Percentiles rank a stretch among this genome's conserved stretches.
phyloP scores from a whole-genome alignment of 2,329 filamentous ascomycete genomes.

The Lasiodiplodia gonubiensis region DNA sequence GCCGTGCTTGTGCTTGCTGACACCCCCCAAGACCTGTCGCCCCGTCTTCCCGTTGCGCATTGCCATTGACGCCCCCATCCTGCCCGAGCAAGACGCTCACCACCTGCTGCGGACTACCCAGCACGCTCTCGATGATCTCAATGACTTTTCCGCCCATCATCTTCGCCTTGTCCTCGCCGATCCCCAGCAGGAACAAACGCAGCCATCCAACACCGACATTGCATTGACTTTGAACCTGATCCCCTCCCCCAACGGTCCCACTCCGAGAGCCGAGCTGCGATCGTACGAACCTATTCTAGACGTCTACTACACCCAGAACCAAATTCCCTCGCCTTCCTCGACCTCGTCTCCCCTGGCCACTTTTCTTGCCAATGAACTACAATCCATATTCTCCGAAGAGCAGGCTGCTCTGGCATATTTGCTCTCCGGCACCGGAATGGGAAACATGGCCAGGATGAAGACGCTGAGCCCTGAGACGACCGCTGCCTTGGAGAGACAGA shows the following conservation, averaged over 20 bases:
- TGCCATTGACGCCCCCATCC: slow-evolving; percentile 70
- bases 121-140: slow-evolving; percentile 82
- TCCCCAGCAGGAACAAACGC: background rate
- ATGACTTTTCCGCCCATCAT: slow-evolving; percentile 84
- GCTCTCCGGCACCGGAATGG: slow-evolving; percentile 53
- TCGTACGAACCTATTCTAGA: slow-evolving; percentile 74
- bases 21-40: slow-evolving; percentile 72
- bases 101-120: slow-evolving; percentile 81
- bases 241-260: slow-evolving; percentile 61
- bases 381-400: slow-evolving; percentile 83
- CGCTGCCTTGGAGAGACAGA: slow-evolving; percentile 68
- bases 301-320: slow-evolving; percentile 74
- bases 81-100: slow-evolving; percentile 71
- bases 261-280: slow-evolving; percentile 67
- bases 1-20: slow-evolving; percentile 21
- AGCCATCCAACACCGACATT: slow-evolving; percentile 51
- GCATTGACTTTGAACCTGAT: slow-evolving; percentile 75
- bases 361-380: slow-evolving; percentile 79
- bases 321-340: slow-evolving; percentile 69
- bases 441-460: slow-evolving; percentile 53
- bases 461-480: slow-evolving; percentile 53
- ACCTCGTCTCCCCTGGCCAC: slow-evolving; percentile 75
- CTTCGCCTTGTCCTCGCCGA: slow-evolving; percentile 70
- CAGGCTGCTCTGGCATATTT: slow-evolving; percentile 72
- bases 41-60: slow-evolving; percentile 88